Conservation (phyloP, 495 filamentous ascomycete species). For the Melanomma pulvis-pyrius region DNA sequence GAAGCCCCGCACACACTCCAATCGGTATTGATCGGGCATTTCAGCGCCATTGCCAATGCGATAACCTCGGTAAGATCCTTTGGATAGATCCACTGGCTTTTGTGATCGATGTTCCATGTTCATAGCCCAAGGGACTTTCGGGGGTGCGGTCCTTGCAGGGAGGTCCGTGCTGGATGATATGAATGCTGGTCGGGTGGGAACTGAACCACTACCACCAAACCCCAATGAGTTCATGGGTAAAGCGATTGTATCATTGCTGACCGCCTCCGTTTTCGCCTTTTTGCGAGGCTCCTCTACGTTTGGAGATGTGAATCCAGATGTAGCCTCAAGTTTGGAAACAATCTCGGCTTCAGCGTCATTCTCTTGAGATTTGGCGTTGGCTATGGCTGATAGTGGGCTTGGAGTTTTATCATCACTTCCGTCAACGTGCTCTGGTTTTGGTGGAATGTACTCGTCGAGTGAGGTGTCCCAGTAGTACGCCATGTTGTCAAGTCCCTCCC, state of each 20-base stretch:
- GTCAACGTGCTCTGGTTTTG: slow-evolving; percentile 10
- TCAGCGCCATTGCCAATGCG: slow-evolving; percentile 65
- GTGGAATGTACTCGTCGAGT: slow-evolving; percentile 55
- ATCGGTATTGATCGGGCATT: slow-evolving; percentile 76
- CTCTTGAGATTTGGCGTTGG: slow-evolving; percentile 1
- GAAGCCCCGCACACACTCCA: slow-evolving; percentile 69
- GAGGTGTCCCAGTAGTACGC: slow-evolving; percentile 67
- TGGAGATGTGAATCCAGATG: background rate
- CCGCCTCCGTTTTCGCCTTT: slow-evolving; percentile 31
- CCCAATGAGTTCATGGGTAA: slow-evolving; percentile 1
- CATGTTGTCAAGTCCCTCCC: slow-evolving; percentile 60
- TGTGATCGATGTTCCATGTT: background rate
- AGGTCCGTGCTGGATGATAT: slow-evolving; percentile 30
- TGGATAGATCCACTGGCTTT: slow-evolving; percentile 20
- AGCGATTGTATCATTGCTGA: background rate
- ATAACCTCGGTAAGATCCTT: slow-evolving; percentile 47
- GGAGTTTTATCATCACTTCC: background rate
- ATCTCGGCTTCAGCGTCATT: background rate
- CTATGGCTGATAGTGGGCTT: background rate
- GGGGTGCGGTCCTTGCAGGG: slow-evolving; percentile 25
- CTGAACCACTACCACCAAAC: background rate
- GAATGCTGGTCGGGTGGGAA: background rate
- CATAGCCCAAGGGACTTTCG: slow-evolving; percentile 24
- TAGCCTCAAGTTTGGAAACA: background rate
- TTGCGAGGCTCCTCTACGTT: slow-evolving; percentile 36